phyloP scores from a whole-genome alignment of 2,329 filamentous ascomycete species.

The Verticillium dahliae region DNA sequence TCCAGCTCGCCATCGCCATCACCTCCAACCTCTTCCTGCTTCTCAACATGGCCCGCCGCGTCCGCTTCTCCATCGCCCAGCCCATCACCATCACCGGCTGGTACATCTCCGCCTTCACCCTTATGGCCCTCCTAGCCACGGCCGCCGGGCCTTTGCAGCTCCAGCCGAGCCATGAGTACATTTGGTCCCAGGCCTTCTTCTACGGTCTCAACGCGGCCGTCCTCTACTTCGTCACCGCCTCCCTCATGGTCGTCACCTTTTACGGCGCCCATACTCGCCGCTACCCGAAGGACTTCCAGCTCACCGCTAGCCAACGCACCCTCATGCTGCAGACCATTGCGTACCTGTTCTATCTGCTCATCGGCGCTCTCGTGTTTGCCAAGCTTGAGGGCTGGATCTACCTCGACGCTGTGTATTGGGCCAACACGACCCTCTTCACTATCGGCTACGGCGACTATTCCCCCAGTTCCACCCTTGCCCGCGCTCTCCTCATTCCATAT shows the following conservation, averaged over 20 bases:
- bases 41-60: slow-evolving; percentile 75
- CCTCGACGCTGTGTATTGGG: slow-evolving; percentile 74
- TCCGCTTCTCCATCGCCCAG: slow-evolving; percentile 76
- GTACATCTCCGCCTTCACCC: slow-evolving; percentile 58
- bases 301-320: slow-evolving; percentile 77
- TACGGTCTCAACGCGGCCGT: slow-evolving; percentile 75
- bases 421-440: slow-evolving; percentile 63
- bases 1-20: slow-evolving; percentile 70
- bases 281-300: slow-evolving; percentile 71
- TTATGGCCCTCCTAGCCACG: slow-evolving; percentile 61
- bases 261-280: slow-evolving; percentile 63
- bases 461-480: slow-evolving; percentile 45
- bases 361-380: slow-evolving; percentile 71
- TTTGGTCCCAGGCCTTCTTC: slow-evolving; percentile 77
- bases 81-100: slow-evolving; percentile 79
- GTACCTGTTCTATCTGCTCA: slow-evolving; percentile 72
- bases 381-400: slow-evolving; percentile 68
- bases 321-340: slow-evolving; percentile 86
- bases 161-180: slow-evolving; percentile 40
- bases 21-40: slow-evolving; percentile 75
- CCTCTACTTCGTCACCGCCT: slow-evolving; percentile 73
- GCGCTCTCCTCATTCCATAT: slow-evolving; percentile 74
- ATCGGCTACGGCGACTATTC: slow-evolving; percentile 55
- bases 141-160: slow-evolving; percentile 50
- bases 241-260: slow-evolving; percentile 73